Percentiles rank a stretch among this genome's conserved stretches.
Evolutionary conservation across 148 eudicot genomes (phyloP).

Genomic region (Fagopyrum tataricum): DNA sequence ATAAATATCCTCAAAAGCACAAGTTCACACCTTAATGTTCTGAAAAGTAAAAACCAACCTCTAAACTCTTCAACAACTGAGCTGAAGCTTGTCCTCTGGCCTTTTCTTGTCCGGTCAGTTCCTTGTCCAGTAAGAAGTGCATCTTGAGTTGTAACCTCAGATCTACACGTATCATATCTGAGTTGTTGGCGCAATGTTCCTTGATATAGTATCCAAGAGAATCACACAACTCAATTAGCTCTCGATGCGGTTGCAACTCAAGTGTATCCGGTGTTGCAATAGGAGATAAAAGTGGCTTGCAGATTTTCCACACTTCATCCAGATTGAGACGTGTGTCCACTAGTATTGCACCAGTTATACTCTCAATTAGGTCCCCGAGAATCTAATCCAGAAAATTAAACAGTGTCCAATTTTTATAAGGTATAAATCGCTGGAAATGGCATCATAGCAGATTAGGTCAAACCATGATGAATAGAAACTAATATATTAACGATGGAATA

Average conservation of each 20-base stretch:
- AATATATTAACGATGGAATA: neutral
- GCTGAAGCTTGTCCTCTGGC: slow-evolving; percentile 89
- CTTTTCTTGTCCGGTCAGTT: slow-evolving; percentile 40
- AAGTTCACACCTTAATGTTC: neutral
- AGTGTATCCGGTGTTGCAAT: slow-evolving; percentile 91
- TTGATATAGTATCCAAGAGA: slow-evolving; percentile 70
- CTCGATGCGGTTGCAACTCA: slow-evolving; percentile 76
- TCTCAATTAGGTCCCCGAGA: slow-evolving; percentile 89
- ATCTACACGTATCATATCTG: slow-evolving; percentile 37
- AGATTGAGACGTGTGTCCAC: slow-evolving; percentile 73
- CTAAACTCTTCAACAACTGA: slow-evolving; percentile 50
- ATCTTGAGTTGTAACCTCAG: slow-evolving; percentile 59
- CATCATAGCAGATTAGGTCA: neutral
- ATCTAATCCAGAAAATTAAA: slow-evolving; percentile 28
- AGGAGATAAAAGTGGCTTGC: slow-evolving; percentile 70
- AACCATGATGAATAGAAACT: neutral
- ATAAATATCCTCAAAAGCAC: neutral
- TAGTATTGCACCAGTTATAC: slow-evolving; percentile 85
- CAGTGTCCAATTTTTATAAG: neutral
- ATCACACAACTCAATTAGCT: slow-evolving; percentile 70
- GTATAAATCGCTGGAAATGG: neutral
- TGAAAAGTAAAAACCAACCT: slow-evolving; percentile 32
- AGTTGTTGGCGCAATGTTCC: slow-evolving; percentile 31
- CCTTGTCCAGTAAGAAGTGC: slow-evolving; percentile 56
- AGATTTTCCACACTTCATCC: slow-evolving; percentile 77